Percentiles rank a stretch among this genome's conserved stretches.
Conservation (phyloP, 768 basidiomycete species). For the Crepidotus variabilis region DNA sequence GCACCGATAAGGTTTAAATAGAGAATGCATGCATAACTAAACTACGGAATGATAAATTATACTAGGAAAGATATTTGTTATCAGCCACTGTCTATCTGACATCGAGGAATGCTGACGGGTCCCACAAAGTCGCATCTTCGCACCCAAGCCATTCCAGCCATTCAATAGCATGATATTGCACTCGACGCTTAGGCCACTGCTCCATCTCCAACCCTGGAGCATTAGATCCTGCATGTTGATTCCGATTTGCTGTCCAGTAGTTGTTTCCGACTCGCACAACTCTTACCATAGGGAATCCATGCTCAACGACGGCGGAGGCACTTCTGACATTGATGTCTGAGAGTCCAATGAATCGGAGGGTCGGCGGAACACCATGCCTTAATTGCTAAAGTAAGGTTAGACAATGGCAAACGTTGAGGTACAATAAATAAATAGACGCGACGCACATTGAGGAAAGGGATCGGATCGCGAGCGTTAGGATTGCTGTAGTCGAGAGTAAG, state of each 20-base stretch:
- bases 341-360: constrained; percentile 53
- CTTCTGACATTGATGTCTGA: constrained; percentile 42
- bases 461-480: constrained; percentile 34
- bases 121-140: constrained; percentile 44
- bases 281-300: constrained; percentile 59
- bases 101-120: constrained; percentile 14
- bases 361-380: constrained; percentile 50
- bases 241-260: constrained; percentile 48
- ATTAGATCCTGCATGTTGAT: constrained; percentile 12
- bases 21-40: too few relatives aligned
- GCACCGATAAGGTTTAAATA: too few relatives aligned
- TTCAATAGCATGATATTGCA: constrained; percentile 47
- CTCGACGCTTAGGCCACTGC: constrained; percentile 53
- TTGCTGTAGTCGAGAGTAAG: constrained; percentile 39
- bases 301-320: constrained; percentile 43
- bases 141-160: constrained; percentile 68
- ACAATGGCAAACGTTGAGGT: constrained; percentile 1
- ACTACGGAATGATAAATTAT: too few relatives aligned
- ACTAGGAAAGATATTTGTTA: background rate
- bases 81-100: background rate
- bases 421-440: constrained; percentile 1
- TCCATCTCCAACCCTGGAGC: constrained; percentile 36
- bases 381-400: constrained; percentile 43
- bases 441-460: constrained; percentile 39
- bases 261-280: constrained; percentile 50